These are phyloP conservation scores for Neopestalotiopsis sp. DNA, from an alignment of 2,329 filamentous ascomycete genomes.

Conservation along the genomic window DNA sequence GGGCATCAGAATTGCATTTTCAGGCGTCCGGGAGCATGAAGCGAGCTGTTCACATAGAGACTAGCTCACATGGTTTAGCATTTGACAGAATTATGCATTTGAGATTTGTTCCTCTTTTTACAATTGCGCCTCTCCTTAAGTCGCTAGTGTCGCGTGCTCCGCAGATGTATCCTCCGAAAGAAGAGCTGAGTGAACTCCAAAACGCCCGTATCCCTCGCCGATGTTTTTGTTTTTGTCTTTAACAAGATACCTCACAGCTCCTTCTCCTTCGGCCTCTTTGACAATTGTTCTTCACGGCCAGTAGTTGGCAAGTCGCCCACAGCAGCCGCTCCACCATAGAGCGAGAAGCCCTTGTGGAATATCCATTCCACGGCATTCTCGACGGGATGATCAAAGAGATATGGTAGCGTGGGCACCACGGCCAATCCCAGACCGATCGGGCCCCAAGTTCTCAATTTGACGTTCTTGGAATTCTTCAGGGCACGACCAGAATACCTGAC, in stretches of 20 bases:
- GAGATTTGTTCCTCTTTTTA: neutral
- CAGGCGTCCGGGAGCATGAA: conserved; percentile 22
- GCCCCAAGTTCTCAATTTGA: conserved; percentile 78
- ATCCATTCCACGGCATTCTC: conserved; percentile 89
- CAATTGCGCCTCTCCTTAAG: neutral
- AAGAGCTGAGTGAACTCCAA: conserved; percentile 7
- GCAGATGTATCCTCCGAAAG: neutral
- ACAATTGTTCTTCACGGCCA: conserved; percentile 55
- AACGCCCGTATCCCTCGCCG: neutral
- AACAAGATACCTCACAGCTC: conserved; percentile 29
- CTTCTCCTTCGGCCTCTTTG: conserved; percentile 46
- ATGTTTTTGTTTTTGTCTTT: neutral
- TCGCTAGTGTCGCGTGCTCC: neutral
- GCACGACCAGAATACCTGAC: conserved; percentile 87
- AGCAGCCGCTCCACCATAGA: conserved; percentile 66
- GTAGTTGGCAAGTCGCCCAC: conserved; percentile 60
- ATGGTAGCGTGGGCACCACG: conserved; percentile 82
- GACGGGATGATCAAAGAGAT: conserved; percentile 88
- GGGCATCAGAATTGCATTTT: conserved; percentile 21
- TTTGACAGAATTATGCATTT: neutral
- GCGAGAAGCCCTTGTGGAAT: conserved; percentile 82
- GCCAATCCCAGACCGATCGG: conserved; percentile 85
- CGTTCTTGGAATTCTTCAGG: conserved; percentile 83
- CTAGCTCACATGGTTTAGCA: neutral
- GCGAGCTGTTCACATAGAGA: neutral